Percentiles rank a stretch among this genome's conserved stretches.
Evolutionary conservation across 2,329 filamentous ascomycete genomes (phyloP).

Genomic region (Pseudogymnoascus sp.): DNA sequence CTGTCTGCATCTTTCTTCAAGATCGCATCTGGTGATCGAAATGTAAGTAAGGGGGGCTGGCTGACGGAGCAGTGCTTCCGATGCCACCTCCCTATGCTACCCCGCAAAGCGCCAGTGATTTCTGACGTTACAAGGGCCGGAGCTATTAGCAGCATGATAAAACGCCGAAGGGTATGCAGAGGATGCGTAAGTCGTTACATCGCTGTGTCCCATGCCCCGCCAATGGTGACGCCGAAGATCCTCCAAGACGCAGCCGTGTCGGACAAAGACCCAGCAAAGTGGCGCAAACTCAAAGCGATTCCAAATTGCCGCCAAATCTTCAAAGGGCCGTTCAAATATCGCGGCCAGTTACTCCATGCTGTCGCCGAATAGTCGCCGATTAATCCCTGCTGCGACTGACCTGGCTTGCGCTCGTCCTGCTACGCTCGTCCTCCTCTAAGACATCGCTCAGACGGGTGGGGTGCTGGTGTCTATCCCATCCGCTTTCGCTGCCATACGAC

Average conservation of each 20-base stretch:
- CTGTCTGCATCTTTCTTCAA: neutral
- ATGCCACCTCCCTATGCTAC: neutral
- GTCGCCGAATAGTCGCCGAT: conserved; percentile 4
- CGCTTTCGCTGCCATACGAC: conserved; percentile 56
- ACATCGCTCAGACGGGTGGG: conserved; percentile 85
- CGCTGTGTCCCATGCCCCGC: conserved; percentile 6
- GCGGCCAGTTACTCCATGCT: neutral
- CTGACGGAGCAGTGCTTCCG: neutral
- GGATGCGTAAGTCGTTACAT: conserved; percentile 3
- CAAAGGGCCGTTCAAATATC: neutral
- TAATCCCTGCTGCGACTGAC: conserved; percentile 13
- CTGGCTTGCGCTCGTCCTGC: conserved; percentile 54
- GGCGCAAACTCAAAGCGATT: neutral
- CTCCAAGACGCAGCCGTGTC: neutral
- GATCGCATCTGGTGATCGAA: neutral
- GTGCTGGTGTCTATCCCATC: conserved; percentile 82
- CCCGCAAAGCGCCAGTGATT: neutral
- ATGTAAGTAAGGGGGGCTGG: neutral
- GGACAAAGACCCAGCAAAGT: conserved; percentile 2
- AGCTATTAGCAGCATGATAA: conserved; percentile 4
- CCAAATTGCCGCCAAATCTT: neutral
- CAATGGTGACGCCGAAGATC: neutral
- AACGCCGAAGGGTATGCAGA: conserved; percentile 3
- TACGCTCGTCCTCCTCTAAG: conserved; percentile 75
- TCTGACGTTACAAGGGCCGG: neutral